Evolutionary conservation across 495 filamentous ascomycete genomes (phyloP).

Genomic region (Penicilliopsis zonata): DNA sequence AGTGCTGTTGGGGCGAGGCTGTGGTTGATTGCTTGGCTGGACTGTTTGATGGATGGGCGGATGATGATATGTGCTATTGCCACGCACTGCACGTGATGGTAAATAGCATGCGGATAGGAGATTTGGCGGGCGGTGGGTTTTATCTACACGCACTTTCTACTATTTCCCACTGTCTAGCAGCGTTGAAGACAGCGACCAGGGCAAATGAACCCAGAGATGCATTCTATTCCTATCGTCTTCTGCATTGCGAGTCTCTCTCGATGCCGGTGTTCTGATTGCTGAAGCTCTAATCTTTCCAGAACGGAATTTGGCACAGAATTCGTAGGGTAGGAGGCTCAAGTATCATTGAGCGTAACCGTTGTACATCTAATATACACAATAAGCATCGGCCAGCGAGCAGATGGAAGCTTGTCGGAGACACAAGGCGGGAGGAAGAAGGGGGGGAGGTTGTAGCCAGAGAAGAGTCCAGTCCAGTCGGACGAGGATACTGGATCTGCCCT

Average conservation of each 20-base stretch:
- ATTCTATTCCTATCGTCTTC: too few relatives aligned
- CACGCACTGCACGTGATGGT: background rate
- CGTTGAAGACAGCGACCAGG: background rate
- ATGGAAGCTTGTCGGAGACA: conserved; percentile 2
- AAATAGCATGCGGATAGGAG: background rate
- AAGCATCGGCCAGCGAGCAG: conserved; percentile 14
- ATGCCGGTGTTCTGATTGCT: too few relatives aligned
- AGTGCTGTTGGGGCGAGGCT: background rate
- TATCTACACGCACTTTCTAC: conserved; percentile 1
- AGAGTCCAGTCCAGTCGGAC: too few relatives aligned
- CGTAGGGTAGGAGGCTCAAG: background rate
- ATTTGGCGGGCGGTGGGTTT: too few relatives aligned
- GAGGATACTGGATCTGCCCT: too few relatives aligned
- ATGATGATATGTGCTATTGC: background rate
- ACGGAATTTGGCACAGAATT: too few relatives aligned
- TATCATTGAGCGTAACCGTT: conserved; percentile 7
- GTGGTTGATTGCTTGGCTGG: background rate
- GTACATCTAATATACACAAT: conserved; percentile 16
- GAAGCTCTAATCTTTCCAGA: too few relatives aligned
- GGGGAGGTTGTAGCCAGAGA: too few relatives aligned
- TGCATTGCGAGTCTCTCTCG: too few relatives aligned
- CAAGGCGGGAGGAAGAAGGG: too few relatives aligned
- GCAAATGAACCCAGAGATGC: too few relatives aligned
- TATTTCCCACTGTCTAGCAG: background rate
- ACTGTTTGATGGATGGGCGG: background rate